Evolutionary conservation across 2,329 filamentous ascomycete species (phyloP).

Genomic region (Arthrinium phaeospermum): DNA sequence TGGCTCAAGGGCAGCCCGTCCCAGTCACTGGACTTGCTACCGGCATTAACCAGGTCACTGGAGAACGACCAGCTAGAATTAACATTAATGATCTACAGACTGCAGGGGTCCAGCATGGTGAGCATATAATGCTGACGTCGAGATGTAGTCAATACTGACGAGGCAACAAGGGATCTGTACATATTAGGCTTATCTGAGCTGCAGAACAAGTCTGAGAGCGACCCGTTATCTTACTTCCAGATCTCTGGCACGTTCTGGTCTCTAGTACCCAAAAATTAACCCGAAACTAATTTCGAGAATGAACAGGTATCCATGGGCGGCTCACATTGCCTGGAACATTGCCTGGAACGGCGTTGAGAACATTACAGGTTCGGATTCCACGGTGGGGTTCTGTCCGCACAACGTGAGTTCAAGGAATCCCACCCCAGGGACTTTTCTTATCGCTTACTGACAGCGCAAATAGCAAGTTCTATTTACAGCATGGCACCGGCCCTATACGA

Average conservation of each 20-base stretch:
- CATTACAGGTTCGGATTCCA: conserved; percentile 35
- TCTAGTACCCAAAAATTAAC: neutral
- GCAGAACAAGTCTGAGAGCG: conserved; percentile 46
- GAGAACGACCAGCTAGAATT: conserved; percentile 49
- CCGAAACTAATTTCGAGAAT: neutral
- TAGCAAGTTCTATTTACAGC: conserved; percentile 56
- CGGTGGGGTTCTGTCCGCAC: conserved; percentile 42
- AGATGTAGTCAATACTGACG: neutral
- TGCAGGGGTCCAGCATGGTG: conserved; percentile 36
- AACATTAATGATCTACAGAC: conserved; percentile 54
- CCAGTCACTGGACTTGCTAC: conserved; percentile 34
- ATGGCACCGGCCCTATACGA: conserved; percentile 63
- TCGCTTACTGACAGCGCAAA: neutral
- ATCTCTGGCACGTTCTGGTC: conserved; percentile 46
- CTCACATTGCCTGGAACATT: conserved; percentile 48
- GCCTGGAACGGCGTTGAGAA: conserved; percentile 48
- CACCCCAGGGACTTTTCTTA: no score
- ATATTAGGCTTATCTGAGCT: conserved; percentile 52
- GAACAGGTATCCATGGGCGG: conserved; percentile 38
- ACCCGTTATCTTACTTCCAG: conserved; percentile 57
- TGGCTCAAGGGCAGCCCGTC: conserved; percentile 25
- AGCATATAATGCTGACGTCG: neutral
- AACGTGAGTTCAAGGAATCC: neutral
- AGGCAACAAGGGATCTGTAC: conserved; percentile 52
- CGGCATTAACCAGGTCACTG: conserved; percentile 37